Evolutionary conservation across 176 grass and related monocot genomes (phyloP), one percentile per base, ranked within the genome.

Genomic region (Sorghum bicolor): DNA sequence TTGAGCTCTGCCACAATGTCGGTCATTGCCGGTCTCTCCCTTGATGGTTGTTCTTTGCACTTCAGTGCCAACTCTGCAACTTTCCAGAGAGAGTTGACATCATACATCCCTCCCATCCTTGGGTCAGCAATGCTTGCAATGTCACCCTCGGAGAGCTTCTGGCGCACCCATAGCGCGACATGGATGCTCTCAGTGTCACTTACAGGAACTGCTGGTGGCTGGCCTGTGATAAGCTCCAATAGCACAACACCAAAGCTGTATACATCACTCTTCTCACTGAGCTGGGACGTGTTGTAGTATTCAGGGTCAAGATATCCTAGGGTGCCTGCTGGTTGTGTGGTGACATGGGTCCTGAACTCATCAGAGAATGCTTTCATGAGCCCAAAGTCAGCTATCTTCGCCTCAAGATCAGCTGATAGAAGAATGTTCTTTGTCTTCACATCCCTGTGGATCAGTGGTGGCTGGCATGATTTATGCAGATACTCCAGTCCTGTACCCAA

Each of bases 221-320:
- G 78, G 36, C 78, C 78, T 0, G 78, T 89, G 66, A 89, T 45
- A 16, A 89, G 45, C 76, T 89, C 82, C 11, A 89, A 76, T 9
- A 84, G 87, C 62, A 89, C 76, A 55, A 89, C 69, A 15, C 87
- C 69, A 1, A 89, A 89, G 45, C 82, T 89, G 71, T 89, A 80
- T 32, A 89, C 76, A 1, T 84, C 81, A 3, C 82, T 89, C 76
- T 80, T 84, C 55, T 89, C 88, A 10, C 78, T 86, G 6, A 86
- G 88, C 19, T 50, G 78, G 6, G 78, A 82, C 13, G 88, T 89
- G n/a, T 86, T 70, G 67, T 86, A 82, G 88, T 90, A 90, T 32
- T 93, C 91, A 22, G 91, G 91, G 53, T 90, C 91, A 19, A 93
- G 65, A 31, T 93, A 93, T 9, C 91, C 88, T 5, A 80, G 60